phyloP scores from a whole-genome alignment of 441 rosid species.

The Adansonia madagascariensis region DNA sequence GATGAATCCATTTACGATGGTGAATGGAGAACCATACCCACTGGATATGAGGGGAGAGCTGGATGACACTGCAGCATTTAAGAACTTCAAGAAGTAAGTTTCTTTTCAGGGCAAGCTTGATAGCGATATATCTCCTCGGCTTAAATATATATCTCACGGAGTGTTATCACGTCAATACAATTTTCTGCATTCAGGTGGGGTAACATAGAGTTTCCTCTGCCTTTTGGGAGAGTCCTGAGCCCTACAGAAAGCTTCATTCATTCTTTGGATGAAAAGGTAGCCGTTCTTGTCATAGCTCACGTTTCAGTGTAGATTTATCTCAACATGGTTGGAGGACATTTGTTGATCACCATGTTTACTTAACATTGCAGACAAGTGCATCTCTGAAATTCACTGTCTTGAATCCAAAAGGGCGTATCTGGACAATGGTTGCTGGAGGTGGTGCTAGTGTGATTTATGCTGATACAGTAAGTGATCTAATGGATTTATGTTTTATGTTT shows the following conservation, averaged over 20 bases:
- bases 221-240: conserved; percentile 89
- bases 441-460: conserved; percentile 97
- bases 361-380: conserved; percentile 72
- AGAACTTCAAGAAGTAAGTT: conserved; percentile 78
- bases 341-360: conserved; percentile 30
- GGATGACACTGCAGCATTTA: conserved; percentile 93
- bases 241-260: conserved; percentile 77
- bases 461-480: conserved; percentile 64
- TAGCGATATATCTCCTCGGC: not conserved
- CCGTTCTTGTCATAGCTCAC: conserved; percentile 23
- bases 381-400: conserved; percentile 89
- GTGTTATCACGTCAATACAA: conserved; percentile 21
- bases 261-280: conserved; percentile 86
- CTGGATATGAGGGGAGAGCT: conserved; percentile 95
- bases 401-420: conserved; percentile 88
- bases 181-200: conserved; percentile 66
- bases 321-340: conserved; percentile 15
- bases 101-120: conserved; percentile 19
- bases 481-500: not conserved
- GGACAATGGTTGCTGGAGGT: conserved; percentile 99
- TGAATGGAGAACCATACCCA: conserved; percentile 83
- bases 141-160: not conserved
- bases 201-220: conserved; percentile 74
- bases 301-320: conserved; percentile 21
- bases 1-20: conserved; percentile 90